These are phyloP conservation scores for Vachellia collinsii DNA, from an alignment of 306 rosid species.

Conservation along the genomic window DNA sequence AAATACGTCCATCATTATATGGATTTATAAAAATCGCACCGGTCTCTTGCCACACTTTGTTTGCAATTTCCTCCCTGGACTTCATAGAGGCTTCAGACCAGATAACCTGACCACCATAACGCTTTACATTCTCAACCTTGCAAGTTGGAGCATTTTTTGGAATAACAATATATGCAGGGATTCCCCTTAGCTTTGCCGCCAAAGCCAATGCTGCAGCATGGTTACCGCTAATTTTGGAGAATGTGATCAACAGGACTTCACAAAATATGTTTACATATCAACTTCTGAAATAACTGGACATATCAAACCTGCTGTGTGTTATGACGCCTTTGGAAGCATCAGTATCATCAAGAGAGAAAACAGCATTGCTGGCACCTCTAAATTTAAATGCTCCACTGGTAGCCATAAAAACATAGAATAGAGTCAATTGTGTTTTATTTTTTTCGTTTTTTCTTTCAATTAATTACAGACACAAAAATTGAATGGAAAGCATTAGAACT, in stretches of 20 bases:
- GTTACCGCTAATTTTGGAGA: constrained; percentile 74
- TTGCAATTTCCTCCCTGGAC: constrained; percentile 71
- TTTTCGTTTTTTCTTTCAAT: not conserved
- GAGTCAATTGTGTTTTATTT: not conserved
- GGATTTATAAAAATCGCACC: constrained; percentile 84
- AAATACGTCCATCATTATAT: constrained; percentile 72
- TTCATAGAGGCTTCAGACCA: constrained; percentile 70
- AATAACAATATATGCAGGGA: constrained; percentile 81
- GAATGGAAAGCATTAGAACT: constrained; percentile 21
- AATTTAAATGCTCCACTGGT: constrained; percentile 86
- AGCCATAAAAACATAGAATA: constrained; percentile 28
- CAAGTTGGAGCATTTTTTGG: constrained; percentile 84
- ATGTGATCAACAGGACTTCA: constrained; percentile 40
- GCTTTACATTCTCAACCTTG: constrained; percentile 82
- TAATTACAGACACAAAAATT: not conserved
- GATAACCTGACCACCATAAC: constrained; percentile 80
- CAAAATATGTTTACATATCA: constrained; percentile 7
- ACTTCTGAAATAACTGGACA: constrained; percentile 31
- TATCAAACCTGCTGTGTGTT: constrained; percentile 90
- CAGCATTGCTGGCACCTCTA: constrained; percentile 95
- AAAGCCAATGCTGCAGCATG: constrained; percentile 95
- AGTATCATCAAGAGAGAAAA: constrained; percentile 69
- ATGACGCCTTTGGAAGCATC: constrained; percentile 87
- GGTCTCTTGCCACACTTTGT: constrained; percentile 73
- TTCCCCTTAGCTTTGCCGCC: constrained; percentile 90